Conservation (phyloP, 1,284 basidiomycete genomes). For the Rhizopogon hawkerae region DNA sequence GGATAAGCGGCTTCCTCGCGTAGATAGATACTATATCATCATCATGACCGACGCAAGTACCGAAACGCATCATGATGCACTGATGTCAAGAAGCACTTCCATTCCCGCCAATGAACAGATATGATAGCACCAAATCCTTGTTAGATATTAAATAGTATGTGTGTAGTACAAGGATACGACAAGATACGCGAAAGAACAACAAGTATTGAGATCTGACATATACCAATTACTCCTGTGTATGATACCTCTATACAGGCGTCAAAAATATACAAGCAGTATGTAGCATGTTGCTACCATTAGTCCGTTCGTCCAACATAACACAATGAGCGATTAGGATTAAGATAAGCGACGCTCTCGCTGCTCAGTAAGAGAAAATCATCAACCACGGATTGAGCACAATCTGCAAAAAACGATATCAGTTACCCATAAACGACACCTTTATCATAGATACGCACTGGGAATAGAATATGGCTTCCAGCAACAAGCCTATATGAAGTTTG, state of each 20-base stretch:
- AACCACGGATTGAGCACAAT: constrained; percentile 43
- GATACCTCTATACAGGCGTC: background rate
- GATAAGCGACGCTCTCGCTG: background rate
- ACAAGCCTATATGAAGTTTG: constrained; percentile 17
- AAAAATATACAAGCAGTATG: background rate
- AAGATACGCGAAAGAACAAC: too few species aligned
- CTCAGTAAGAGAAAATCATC: constrained; percentile 42
- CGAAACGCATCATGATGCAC: too few species aligned
- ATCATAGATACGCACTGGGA: constrained; percentile 27
- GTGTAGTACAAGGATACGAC: background rate
- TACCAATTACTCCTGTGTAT: background rate
- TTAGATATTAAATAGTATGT: background rate
- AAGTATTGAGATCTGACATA: background rate
- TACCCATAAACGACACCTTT: background rate
- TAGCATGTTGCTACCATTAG: background rate
- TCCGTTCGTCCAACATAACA: background rate
- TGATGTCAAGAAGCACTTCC: too few species aligned
- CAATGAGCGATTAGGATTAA: background rate
- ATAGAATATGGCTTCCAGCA: constrained; percentile 35
- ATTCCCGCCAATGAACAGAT: too few species aligned
- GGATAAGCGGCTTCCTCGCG: too few species aligned
- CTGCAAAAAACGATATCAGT: constrained; percentile 15
- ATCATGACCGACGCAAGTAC: too few species aligned
- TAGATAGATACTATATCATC: too few species aligned
- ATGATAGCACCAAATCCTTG: too few species aligned